Evolutionary conservation across 495 filamentous ascomycete genomes (phyloP), one percentile per base, ranked within the genome.

Genomic region (Penicillium atrosanguineum): DNA sequence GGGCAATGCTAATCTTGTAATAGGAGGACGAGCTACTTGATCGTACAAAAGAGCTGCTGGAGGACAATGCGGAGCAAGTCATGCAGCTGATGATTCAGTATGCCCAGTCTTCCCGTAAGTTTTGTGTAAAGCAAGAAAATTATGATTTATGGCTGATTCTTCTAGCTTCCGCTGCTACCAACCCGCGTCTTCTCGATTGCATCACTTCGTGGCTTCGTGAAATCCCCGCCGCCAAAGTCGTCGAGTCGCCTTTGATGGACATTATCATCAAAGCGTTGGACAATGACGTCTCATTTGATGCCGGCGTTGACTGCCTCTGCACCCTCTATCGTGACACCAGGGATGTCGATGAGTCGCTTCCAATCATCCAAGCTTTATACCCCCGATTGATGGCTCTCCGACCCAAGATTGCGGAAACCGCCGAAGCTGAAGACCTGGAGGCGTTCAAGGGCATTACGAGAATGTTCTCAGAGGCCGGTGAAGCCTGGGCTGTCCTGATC

Each of bases 151-250:
- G 49, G 36, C 31, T 60, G 18, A 50, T 41, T 36, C 6, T 46
- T 47, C 45, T 23, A 79, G 81, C 71, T 36, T 62, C 84, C 20
- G 90, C 91, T 11, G 83, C 91, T 8, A 88, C 86, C 20, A 95
- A 96, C 59, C 94, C 94, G 1, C 90, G 89, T 63, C 81, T 99
- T 14, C 80, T 97, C 46, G 89, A 96, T 50, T 97, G 95, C 67
- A 91, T 97, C 53, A 94, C 89, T 23, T 97, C 95, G 19, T 99
- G 94, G 94, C 77, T 96, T 50, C 85, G 90, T 40, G 94, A 99
- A 71, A 86, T 97, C 15, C 89, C 91, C 3, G 81, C 95, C 26
- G 79, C 80, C 44, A 85, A 88, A 52, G 83, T 99, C 46, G 88
- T 95, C 48, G 87, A 87, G 54, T 95, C 93, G 11, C 87, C 89